Conservation (phyloP, 441 rosid species). For the Isatis lusitanica region DNA sequence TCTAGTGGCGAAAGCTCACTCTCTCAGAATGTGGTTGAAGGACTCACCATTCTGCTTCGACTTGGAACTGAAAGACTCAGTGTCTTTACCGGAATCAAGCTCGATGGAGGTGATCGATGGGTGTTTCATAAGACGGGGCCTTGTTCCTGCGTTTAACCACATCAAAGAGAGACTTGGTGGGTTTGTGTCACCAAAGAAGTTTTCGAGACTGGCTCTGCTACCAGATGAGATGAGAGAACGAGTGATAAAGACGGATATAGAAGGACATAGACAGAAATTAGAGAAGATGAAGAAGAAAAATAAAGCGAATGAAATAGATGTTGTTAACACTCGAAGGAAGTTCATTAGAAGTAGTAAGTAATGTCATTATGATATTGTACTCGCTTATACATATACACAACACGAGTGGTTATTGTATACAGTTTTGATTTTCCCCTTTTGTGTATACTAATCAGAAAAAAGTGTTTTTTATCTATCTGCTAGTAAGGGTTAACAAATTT, state of each 20-base stretch:
- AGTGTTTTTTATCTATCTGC: neutral
- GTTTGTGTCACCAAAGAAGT: constrained; percentile 78
- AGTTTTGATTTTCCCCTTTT: neutral
- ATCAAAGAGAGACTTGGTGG: constrained; percentile 86
- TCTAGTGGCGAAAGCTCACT: constrained; percentile 87
- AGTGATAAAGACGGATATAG: constrained; percentile 72
- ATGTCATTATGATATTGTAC: constrained; percentile 1
- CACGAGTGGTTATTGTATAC: constrained; percentile 13
- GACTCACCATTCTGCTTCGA: constrained; percentile 96
- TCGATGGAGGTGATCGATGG: constrained; percentile 86
- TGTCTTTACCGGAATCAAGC: constrained; percentile 65
- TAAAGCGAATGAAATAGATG: constrained; percentile 18
- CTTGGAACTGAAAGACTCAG: constrained; percentile 76
- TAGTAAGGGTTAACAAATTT: neutral
- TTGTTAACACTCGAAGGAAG: constrained; percentile 20
- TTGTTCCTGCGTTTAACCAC: constrained; percentile 92
- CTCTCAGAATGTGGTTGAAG: constrained; percentile 96
- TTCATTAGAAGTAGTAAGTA: constrained; percentile 28
- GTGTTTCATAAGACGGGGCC: constrained; percentile 78
- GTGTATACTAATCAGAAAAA: neutral
- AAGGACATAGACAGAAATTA: constrained; percentile 61
- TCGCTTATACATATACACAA: neutral
- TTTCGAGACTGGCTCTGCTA: constrained; percentile 78
- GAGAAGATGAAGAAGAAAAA: constrained; percentile 56
- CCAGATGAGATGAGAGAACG: constrained; percentile 68